These are phyloP conservation scores for Lactarius tabidus DNA, from an alignment of 768 basidiomycete species.

Conservation along the genomic window DNA sequence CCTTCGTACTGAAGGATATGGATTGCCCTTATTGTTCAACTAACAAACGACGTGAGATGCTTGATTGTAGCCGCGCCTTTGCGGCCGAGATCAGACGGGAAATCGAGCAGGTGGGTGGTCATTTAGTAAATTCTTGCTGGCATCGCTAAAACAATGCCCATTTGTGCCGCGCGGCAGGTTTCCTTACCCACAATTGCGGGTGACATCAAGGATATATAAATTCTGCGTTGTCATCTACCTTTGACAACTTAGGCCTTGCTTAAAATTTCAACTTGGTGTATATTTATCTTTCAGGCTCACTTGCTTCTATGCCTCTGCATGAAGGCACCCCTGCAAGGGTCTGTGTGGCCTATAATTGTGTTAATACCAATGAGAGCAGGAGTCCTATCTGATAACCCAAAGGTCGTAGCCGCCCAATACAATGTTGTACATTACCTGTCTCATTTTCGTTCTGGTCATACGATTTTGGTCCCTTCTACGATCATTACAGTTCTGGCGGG, in stretches of 20 bases:
- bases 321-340: not conserved
- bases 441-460: no score
- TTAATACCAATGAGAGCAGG: not conserved
- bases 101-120: not conserved
- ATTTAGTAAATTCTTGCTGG: not conserved
- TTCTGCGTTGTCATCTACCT: not conserved
- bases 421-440: no score
- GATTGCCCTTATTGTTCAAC: not conserved
- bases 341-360: not conserved
- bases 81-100: not conserved
- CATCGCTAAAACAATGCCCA: not conserved
- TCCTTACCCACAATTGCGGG: not conserved
- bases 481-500: no score
- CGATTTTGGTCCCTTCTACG: no score
- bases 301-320: not conserved
- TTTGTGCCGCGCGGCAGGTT: slow-evolving; percentile 2
- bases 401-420: no score
- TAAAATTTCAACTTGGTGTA: not conserved
- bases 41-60: not conserved
- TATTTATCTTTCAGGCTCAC: not conserved
- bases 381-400: not conserved
- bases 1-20: slow-evolving; percentile 2
- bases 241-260: not conserved
- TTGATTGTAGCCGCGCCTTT: slow-evolving; percentile 6
- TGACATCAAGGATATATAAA: not conserved